Evolutionary conservation across 208 protist species (phyloP).

Genomic region (Crithidia fasciculata): DNA sequence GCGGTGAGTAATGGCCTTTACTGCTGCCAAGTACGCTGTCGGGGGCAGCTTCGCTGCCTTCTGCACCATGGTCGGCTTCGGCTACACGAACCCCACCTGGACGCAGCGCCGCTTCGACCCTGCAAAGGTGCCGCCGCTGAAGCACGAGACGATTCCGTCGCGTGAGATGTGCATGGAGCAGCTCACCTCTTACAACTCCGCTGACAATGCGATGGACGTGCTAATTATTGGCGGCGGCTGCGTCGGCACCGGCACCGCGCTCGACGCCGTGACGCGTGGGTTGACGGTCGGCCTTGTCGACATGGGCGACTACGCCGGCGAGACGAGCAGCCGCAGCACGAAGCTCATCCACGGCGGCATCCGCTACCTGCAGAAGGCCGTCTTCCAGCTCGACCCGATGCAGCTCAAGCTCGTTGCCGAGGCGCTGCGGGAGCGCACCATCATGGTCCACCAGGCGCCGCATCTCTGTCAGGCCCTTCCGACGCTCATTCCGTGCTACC

Average conservation of each 20-base stretch:
- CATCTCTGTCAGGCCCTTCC: conserved; percentile 92
- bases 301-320: conserved; percentile 95
- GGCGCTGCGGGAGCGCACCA: conserved; percentile 91
- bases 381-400: conserved; percentile 82
- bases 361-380: conserved; percentile 95
- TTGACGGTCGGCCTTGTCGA: conserved; percentile 94
- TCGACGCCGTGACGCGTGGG: conserved; percentile 95
- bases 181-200: conserved; percentile 47
- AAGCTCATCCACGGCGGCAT: conserved; percentile 98
- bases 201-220: conserved; percentile 88
- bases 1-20: conserved; percentile 30
- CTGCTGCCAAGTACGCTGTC: conserved; percentile 52
- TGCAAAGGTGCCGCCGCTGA: conserved; percentile 43
- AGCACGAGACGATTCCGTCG: conserved; percentile 47
- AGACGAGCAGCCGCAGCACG: conserved; percentile 94
- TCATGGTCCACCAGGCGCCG: conserved; percentile 94
- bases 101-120: conserved; percentile 79
- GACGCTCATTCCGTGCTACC: conserved; percentile 94
- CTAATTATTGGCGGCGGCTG: conserved; percentile 96
- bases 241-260: conserved; percentile 91
- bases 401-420: conserved; percentile 93
- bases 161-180: conserved; percentile 61
- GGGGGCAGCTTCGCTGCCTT: conserved; percentile 46
- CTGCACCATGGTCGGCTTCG: conserved; percentile 64
- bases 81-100: conserved; percentile 79